Evolutionary conservation across 2,329 filamentous ascomycete genomes (phyloP), one percentile per base, ranked within the genome.

Genomic region (Pseudogymnoascus sp.): DNA sequence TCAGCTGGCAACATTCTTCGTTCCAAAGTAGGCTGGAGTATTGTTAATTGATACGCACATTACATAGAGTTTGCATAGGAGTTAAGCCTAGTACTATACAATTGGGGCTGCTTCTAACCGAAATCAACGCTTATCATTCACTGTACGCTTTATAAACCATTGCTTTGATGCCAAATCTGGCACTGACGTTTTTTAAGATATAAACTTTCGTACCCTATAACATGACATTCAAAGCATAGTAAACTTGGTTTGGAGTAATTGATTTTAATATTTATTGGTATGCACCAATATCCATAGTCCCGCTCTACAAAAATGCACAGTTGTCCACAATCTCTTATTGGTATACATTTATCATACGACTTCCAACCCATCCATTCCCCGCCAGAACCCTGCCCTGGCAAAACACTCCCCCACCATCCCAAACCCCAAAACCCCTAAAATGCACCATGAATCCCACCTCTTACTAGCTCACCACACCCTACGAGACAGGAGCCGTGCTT

Each of bases 281-380:
- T 56, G 35, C 50, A 17, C 17, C 50, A 56, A 56, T 33, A 56
- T 56, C 29, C 17, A 21, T 33, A 35, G 50, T 13, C 50, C 4
- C 10, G 29, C 50, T 21, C 50, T 33, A 56, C 29, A 35, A 35
- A 56, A 56, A 56, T 56, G 29, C 29, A 56, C 29, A 56, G 3
- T 56, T 19, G 5, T 21, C 50, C 50, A 56, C 33, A 33, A 56
- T 56, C 46, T 56, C 26, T 33, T 56, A 33, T 19, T 56, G 50
- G 50, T 56, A 56, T 56, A 56, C 50, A 56, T 56, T 35, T 17
- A 56, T 56, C 50, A 56, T 56, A 56, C 29, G 29, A 56, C 15
- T 33, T 21, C 29, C 50, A 21, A 31, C 46, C 9, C 10, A 53
- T 31, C 23, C 46, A 53, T 50, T 29, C 26, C 26, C 3, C 46